Percentiles rank a stretch among this genome's conserved stretches.
Conservation (phyloP, 768 basidiomycete species). For the Lyophyllum decastes region DNA sequence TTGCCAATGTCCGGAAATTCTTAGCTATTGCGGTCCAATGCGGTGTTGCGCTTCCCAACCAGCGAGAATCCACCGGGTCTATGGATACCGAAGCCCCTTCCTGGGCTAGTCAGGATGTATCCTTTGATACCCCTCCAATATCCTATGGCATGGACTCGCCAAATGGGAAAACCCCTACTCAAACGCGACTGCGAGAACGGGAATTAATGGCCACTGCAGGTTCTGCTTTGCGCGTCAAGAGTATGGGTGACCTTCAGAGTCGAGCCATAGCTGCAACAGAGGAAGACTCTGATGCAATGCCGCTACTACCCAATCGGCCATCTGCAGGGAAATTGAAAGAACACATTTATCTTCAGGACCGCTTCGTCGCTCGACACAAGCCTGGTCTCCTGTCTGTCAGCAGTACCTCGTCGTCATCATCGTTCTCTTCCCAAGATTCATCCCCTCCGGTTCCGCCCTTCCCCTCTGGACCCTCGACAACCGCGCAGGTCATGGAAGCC, state of each 20-base stretch:
- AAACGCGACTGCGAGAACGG: constrained; percentile 24
- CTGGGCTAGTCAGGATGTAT: constrained; percentile 31
- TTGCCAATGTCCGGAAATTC: constrained; percentile 79
- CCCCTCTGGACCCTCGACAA: constrained; percentile 71
- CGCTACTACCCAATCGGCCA: constrained; percentile 34
- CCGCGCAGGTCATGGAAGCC: constrained; percentile 70
- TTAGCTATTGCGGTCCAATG: constrained; percentile 75
- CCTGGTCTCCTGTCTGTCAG: constrained; percentile 55
- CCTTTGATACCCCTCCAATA: constrained; percentile 28
- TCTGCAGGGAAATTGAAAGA: constrained; percentile 11
- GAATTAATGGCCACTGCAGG: constrained; percentile 28
- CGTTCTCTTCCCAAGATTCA: constrained; percentile 67
- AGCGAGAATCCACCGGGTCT: constrained; percentile 34
- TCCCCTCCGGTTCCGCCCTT: constrained; percentile 53
- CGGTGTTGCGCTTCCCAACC: constrained; percentile 67
- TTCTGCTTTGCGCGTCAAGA: constrained; percentile 46
- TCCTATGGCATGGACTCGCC: constrained; percentile 27
- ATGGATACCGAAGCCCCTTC: constrained; percentile 28
- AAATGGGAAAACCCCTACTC: constrained; percentile 36
- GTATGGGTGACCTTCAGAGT: constrained; percentile 51
- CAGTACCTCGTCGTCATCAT: constrained; percentile 73
- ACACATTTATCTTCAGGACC: constrained; percentile 28
- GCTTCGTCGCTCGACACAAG: constrained; percentile 40
- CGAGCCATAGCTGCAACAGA: constrained; percentile 25
- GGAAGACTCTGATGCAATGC: constrained; percentile 37